Evolutionary conservation across 768 basidiomycete genomes (phyloP).

Genomic region (Rhizopogon vulgaris): DNA sequence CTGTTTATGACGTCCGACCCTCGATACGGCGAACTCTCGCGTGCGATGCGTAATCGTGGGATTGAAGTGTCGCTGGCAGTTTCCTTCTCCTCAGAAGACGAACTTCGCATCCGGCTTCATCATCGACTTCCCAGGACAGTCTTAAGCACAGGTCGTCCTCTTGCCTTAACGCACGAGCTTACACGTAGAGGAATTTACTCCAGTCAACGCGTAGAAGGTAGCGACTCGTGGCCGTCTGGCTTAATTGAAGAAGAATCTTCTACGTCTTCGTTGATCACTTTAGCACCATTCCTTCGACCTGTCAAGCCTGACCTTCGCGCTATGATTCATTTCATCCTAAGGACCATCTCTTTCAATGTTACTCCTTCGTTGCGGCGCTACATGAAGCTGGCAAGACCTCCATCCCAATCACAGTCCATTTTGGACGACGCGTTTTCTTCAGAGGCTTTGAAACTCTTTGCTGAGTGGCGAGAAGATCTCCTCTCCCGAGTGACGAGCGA

Average conservation of each 20-base stretch:
- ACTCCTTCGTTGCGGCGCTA: slow-evolving; percentile 18
- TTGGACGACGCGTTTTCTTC: slow-evolving; percentile 13
- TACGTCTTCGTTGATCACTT: slow-evolving; percentile 37
- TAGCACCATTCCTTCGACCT: slow-evolving; percentile 26
- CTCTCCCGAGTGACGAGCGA: slow-evolving; percentile 4
- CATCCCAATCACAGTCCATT: slow-evolving; percentile 11
- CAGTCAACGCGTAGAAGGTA: not conserved
- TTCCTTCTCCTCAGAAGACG: slow-evolving; percentile 39
- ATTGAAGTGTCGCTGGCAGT: slow-evolving; percentile 66
- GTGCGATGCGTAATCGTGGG: slow-evolving; percentile 98
- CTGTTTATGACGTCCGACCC: slow-evolving; percentile 94
- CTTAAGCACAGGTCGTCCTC: slow-evolving; percentile 1
- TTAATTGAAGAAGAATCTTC: slow-evolving; percentile 44
- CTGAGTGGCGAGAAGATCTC: slow-evolving; percentile 8
- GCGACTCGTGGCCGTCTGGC: slow-evolving; percentile 28
- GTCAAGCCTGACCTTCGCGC: slow-evolving; percentile 11
- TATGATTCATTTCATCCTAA: slow-evolving; percentile 22
- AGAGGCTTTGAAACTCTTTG: slow-evolving; percentile 8
- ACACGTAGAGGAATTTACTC: slow-evolving; percentile 19
- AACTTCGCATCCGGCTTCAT: slow-evolving; percentile 37
- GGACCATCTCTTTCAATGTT: slow-evolving; percentile 10
- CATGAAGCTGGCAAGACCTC: slow-evolving; percentile 9
- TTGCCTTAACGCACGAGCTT: slow-evolving; percentile 15
- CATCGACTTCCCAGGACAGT: slow-evolving; percentile 39
- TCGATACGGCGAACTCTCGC: slow-evolving; percentile 85